Evolutionary conservation across 2,329 filamentous ascomycete species (phyloP).

Genomic region (Emmonsiellopsis sp.): DNA sequence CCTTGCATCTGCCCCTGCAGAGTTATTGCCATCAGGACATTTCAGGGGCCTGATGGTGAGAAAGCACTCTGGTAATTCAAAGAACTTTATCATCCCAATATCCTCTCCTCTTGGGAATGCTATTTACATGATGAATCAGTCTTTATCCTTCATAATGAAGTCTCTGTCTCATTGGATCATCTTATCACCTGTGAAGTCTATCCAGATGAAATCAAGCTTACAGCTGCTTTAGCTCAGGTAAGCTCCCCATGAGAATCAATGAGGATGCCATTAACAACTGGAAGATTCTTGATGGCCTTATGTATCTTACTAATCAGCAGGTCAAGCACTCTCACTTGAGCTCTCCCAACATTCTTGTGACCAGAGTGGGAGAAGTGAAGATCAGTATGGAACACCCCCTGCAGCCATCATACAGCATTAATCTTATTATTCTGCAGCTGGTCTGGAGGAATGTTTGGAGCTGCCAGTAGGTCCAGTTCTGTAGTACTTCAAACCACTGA

Average conservation of each 20-base stretch:
- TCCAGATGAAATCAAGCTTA: conserved; percentile 13
- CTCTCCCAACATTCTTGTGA: conserved; percentile 21
- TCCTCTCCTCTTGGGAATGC: conserved; percentile 4
- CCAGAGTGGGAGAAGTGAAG: conserved; percentile 17
- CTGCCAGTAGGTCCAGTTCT: conserved; percentile 4
- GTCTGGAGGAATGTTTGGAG: conserved; percentile 13
- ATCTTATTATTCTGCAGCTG: conserved; percentile 10
- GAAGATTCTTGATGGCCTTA: conserved; percentile 17
- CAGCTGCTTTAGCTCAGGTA: conserved; percentile 15
- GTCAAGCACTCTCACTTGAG: conserved; percentile 18
- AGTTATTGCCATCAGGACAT: conserved; percentile 10
- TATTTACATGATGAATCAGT: conserved; percentile 8
- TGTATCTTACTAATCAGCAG: conserved; percentile 11
- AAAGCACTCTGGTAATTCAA: conserved; percentile 5
- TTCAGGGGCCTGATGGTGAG: conserved; percentile 6
- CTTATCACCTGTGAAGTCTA: conserved; percentile 12
- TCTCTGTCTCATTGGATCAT: conserved; percentile 12
- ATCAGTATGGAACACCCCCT: conserved; percentile 14
- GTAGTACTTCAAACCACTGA: conserved; percentile 15
- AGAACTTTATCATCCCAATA: conserved; percentile 9
- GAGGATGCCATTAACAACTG: conserved; percentile 8
- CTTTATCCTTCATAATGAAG: conserved; percentile 10
- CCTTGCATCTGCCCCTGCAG: conserved; percentile 2
- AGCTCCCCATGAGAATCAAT: conserved; percentile 5
- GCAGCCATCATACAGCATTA: conserved; percentile 2